Evolutionary conservation across 225 moss, liverwort and hornwort genomes (phyloP), one percentile per base, ranked within the genome.

Genomic region (Sphagnum tenellum): DNA sequence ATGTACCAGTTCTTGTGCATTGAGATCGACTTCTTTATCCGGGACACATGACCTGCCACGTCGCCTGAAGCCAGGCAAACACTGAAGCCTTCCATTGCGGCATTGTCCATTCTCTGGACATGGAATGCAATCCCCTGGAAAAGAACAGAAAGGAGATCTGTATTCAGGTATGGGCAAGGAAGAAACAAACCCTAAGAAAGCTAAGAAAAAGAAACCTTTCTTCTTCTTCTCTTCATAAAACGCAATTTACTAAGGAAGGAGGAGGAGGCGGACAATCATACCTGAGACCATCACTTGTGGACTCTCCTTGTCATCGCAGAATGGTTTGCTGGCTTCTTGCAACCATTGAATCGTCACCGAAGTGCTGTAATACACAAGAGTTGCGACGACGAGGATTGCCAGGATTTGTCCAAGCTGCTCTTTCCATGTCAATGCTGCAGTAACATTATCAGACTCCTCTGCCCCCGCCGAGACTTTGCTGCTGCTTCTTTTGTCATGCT

Each of bases 81-180:
- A 86, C 12, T 80, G 80, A 67, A 86, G 72, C 61, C 68, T 77
- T 67, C 83, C 77, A 2, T 86, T 76, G 60, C 48, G 48, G 65
- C 83, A 83, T 7, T 68, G 46, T 71, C 86, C 86, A 74, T 83
- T 80, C 67, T 76, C 71, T 54, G 86, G 86, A 59, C 83, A 86
- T 59, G 59, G 74, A 49, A 67, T 77, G 73, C 80, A 86, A 10
- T 76, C 78, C 78, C 80, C 86, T 86, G 80, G 77, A 61, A 2
- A 60, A 46, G 44, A 48, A 71, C 55, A 47, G 44, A 53, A 50
- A 14, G 9, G 3, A 47, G 11, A 11, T 13, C n/a, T 44, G 14
- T 8, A 44, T 13, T n/a, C 14, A 9, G 2, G 60, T 14, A n/a
- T 9, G 29, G 9, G 8, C 4, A 60, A 60, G 29, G 6, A 60